Percentiles rank a stretch among this genome's conserved stretches.
Evolutionary conservation across 2,329 filamentous ascomycete species (phyloP).

Genomic region (Alternaria arbusti): DNA sequence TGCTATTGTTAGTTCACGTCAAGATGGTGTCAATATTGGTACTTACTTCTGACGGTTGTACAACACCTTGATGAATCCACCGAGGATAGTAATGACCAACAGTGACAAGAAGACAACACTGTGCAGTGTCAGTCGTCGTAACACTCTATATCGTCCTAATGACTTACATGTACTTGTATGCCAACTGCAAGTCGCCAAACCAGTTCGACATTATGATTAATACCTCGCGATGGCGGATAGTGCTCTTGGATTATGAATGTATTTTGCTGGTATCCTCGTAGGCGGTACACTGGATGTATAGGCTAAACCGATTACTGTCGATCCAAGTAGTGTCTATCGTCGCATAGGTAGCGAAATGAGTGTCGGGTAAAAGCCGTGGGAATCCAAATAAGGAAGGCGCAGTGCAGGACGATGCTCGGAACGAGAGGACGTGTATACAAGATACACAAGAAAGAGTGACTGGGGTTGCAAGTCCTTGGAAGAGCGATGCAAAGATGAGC

Average conservation of each 20-base stretch:
- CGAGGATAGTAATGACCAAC: slow-evolving; percentile 40
- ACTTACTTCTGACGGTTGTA: slow-evolving; percentile 46
- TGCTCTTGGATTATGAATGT: background rate
- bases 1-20: slow-evolving; percentile 13
- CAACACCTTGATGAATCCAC: slow-evolving; percentile 44
- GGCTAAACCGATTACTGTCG: background rate
- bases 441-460: slow-evolving; percentile 38
- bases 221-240: background rate
- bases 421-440: slow-evolving; percentile 45
- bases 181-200: slow-evolving; percentile 45
- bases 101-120: slow-evolving; percentile 46
- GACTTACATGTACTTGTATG: slow-evolving; percentile 48
- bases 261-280: background rate
- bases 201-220: slow-evolving; percentile 27
- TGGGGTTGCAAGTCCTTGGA: slow-evolving; percentile 24
- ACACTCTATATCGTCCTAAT: background rate
- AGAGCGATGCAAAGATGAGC: slow-evolving; percentile 22
- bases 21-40: background rate
- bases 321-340: background rate
- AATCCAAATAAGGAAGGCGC: slow-evolving; percentile 18
- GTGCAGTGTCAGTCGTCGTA: slow-evolving; percentile 11
- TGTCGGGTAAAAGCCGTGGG: slow-evolving; percentile 23
- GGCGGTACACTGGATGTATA: background rate
- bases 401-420: slow-evolving; percentile 16
- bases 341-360: background rate